Conservation (phyloP, 1,284 basidiomycete species). For the Heliocybe sulcata region DNA sequence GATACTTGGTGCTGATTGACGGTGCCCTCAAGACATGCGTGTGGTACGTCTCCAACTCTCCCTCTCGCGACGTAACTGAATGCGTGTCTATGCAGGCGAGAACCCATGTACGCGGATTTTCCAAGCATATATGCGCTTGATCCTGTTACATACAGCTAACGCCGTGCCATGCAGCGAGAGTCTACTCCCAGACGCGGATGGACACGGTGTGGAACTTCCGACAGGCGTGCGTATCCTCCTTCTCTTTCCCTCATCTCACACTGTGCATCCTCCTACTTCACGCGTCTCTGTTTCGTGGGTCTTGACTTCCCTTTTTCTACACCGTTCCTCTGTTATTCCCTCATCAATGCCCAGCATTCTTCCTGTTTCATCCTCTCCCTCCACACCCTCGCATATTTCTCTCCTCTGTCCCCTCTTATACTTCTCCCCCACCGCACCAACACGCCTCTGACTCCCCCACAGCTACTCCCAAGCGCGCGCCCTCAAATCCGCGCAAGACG, state of each 20-base stretch:
- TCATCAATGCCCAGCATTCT: too few relatives aligned
- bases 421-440: neutral
- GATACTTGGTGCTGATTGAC: neutral
- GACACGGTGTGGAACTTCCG: constrained; percentile 59
- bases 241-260: neutral
- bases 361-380: too few relatives aligned
- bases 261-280: too few relatives aligned
- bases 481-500: constrained; percentile 71
- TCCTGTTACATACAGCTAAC: neutral
- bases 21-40: constrained; percentile 41
- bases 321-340: too few relatives aligned
- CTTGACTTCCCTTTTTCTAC: too few relatives aligned
- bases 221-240: constrained; percentile 31
- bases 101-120: constrained; percentile 16
- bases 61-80: neutral
- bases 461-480: constrained; percentile 67
- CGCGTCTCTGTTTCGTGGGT: too few relatives aligned
- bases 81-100: constrained; percentile 13
- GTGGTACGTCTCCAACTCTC: constrained; percentile 34
- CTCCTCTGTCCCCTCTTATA: too few relatives aligned
- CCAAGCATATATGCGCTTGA: neutral
- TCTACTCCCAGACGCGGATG: constrained; percentile 43
- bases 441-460: neutral
- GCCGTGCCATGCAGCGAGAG: too few relatives aligned
- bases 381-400: too few relatives aligned